Percentiles rank a stretch among this genome's conserved stretches.
Conservation (phyloP, 179 eudicot genomes). For the Dionaea muscipula region DNA sequence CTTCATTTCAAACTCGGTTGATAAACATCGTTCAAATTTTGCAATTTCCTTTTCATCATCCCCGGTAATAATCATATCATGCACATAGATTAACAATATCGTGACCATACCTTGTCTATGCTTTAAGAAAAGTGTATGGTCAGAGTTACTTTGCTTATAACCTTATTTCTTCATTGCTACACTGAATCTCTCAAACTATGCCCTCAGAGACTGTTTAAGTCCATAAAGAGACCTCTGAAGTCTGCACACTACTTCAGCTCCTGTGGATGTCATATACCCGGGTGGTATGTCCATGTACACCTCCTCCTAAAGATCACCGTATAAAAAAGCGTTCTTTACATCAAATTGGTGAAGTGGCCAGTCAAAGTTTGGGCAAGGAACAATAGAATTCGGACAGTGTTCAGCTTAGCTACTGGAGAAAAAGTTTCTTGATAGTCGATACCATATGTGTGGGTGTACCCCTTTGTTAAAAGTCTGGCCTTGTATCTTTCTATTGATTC, state of each 20-base stretch:
- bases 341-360: constrained; percentile 1
- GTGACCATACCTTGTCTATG: neutral
- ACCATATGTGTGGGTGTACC: neutral
- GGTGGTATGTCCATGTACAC: too few species aligned
- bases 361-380: neutral
- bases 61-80: constrained; percentile 2
- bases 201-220: neutral
- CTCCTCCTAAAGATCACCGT: neutral
- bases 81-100: neutral
- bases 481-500: neutral
- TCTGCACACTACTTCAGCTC: neutral
- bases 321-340: neutral
- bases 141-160: neutral
- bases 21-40: neutral
- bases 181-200: neutral
- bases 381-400: neutral
- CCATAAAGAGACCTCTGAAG: neutral
- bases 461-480: neutral
- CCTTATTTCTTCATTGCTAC: neutral
- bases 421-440: constrained; percentile 5
- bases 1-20: neutral
- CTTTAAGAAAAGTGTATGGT: neutral
- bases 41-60: neutral
- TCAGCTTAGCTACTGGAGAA: neutral
- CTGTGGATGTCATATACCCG: neutral